Evolutionary conservation across 2,329 filamentous ascomycete species (phyloP).

Genomic region (Penicillium freii): DNA sequence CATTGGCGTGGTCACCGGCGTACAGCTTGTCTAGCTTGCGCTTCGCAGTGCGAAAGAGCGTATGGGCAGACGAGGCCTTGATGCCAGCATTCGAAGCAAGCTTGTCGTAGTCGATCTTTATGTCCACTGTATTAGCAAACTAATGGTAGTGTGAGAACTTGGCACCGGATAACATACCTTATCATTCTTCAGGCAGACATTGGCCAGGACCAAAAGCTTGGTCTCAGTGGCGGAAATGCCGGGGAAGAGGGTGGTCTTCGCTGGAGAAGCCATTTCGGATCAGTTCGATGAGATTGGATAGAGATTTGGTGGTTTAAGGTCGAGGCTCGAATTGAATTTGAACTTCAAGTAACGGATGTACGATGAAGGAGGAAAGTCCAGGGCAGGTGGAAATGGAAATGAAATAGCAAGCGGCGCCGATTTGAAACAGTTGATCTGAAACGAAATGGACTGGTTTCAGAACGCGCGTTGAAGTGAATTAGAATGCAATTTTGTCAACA

Average conservation of each 20-base stretch:
- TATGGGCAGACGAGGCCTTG: not conserved
- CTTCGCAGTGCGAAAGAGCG: not conserved
- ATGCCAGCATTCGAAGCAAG: not conserved
- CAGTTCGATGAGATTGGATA: no score
- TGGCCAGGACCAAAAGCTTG: not conserved
- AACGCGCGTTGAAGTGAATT: not conserved
- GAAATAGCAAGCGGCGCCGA: not conserved
- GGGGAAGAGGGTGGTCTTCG: not conserved
- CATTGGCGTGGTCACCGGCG: not conserved
- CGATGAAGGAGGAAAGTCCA: not conserved
- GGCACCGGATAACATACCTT: not conserved
- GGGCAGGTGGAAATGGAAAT: no score
- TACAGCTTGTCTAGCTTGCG: not conserved
- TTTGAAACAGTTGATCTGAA: not conserved
- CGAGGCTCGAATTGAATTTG: not conserved
- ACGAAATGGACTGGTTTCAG: not conserved
- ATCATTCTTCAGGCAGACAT: not conserved
- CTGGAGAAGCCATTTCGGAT: not conserved
- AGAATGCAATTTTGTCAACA: not conserved
- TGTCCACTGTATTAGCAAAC: not conserved
- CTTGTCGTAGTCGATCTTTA: slow-evolving; percentile 1
- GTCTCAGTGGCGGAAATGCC: not conserved
- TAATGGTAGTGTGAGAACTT: no score
- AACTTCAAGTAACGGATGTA: not conserved
- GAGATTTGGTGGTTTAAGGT: not conserved